Conservation (phyloP, 1,139 yeast species). For the Yamadazyma sp. region DNA sequence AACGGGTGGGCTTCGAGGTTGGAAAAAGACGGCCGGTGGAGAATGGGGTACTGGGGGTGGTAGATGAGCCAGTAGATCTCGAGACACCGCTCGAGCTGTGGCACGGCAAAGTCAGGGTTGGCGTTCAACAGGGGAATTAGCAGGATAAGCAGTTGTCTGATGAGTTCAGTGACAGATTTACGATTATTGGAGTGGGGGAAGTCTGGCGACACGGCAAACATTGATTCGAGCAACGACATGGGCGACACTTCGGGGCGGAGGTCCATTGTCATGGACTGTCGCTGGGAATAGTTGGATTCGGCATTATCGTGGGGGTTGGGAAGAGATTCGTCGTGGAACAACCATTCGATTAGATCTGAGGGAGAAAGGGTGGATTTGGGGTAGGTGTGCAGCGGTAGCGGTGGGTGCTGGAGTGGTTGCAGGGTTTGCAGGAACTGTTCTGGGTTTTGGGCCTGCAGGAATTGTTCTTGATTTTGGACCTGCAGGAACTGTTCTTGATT, state of each 20-base stretch:
- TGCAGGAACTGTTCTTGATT: too few relatives aligned
- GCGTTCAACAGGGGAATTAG: slow-evolving; percentile 34
- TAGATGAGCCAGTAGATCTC: slow-evolving; percentile 53
- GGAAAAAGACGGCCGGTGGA: slow-evolving; percentile 62
- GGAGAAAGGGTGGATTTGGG: slow-evolving; percentile 18
- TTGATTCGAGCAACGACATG: slow-evolving; percentile 27
- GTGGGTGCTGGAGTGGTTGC: too few relatives aligned
- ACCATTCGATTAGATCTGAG: slow-evolving; percentile 31
- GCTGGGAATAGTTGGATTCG: neutral
- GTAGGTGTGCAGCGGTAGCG: neutral
- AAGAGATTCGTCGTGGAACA: slow-evolving; percentile 25
- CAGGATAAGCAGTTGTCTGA: slow-evolving; percentile 26
- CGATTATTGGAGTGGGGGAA: slow-evolving; percentile 28
- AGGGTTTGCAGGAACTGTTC: too few relatives aligned
- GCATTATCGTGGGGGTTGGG: slow-evolving; percentile 4
- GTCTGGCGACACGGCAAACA: slow-evolving; percentile 32
- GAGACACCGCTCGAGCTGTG: slow-evolving; percentile 26
- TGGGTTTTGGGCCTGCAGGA: too few relatives aligned
- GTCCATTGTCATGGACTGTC: slow-evolving; percentile 6
- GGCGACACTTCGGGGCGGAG: slow-evolving; percentile 20
- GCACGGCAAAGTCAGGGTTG: slow-evolving; percentile 26
- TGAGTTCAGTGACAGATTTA: slow-evolving; percentile 24
- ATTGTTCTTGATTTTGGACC: too few relatives aligned
- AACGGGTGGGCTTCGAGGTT: slow-evolving; percentile 52
- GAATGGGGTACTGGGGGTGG: slow-evolving; percentile 60